These are phyloP conservation scores for Streptanthus diversifolius DNA, from an alignment of 345 rosid genomes.

Conservation along the genomic window DNA sequence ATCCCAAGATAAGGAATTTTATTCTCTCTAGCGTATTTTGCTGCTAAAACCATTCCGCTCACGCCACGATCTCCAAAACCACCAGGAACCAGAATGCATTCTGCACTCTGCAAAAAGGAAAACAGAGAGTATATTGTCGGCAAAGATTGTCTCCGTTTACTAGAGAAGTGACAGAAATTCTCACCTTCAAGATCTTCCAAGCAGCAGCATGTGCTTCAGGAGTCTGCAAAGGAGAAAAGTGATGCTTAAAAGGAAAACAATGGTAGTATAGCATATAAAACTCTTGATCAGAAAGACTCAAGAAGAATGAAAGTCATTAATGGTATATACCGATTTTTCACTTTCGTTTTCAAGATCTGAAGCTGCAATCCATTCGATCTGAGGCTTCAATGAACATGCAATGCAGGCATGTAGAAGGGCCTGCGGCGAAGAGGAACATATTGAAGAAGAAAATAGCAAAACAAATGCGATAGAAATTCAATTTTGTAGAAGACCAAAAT, in stretches of 20 bases:
- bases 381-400: slow-evolving; percentile 80
- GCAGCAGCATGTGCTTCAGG: slow-evolving; percentile 84
- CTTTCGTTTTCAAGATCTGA: slow-evolving; percentile 94
- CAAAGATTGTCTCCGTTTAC: neutral
- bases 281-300: slow-evolving; percentile 4
- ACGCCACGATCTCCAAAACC: slow-evolving; percentile 99
- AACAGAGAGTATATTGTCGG: neutral
- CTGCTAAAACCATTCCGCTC: slow-evolving; percentile 90
- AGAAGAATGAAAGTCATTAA: neutral
- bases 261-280: neutral
- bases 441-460: neutral
- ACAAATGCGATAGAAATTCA: neutral
- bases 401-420: slow-evolving; percentile 97
- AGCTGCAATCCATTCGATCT: slow-evolving; percentile 92
- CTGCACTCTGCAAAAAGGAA: slow-evolving; percentile 61
- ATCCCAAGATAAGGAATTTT: slow-evolving; percentile 89
- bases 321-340: slow-evolving; percentile 49
- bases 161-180: slow-evolving; percentile 13
- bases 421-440: slow-evolving; percentile 40
- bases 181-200: slow-evolving; percentile 85
- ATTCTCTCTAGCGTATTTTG: slow-evolving; percentile 88
- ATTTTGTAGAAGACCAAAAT: slow-evolving; percentile 11
- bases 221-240: slow-evolving; percentile 45
- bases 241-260: neutral
- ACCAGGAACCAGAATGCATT: slow-evolving; percentile 91